Base-by-base conservation (phyloP, 2,329 filamentous ascomycete genomes). In the Volutella citrinella region DNA sequence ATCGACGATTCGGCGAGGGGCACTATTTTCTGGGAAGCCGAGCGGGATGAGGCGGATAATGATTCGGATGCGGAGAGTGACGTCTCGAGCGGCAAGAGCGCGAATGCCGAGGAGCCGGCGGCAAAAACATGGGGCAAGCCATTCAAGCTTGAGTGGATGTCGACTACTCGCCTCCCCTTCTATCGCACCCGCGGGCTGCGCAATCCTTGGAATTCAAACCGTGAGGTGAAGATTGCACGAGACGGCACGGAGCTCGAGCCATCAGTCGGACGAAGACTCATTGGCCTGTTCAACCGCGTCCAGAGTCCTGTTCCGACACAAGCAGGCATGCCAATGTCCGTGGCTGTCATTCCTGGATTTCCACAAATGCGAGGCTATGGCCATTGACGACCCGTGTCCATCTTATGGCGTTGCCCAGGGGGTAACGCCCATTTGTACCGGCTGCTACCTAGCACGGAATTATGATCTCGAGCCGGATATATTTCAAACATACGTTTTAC, bases 21-120 rank as follows among this genome's bases (percentile, higher is more conserved):
- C 0, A 96, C 90, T 0, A 95, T 96, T 24, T 97, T 97, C 54
- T 97, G 91, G 91, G 91, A 97, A 59, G 82, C 83, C 7, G 83
- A 91, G 30, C 62, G 70, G 19, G 76, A 78, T 1, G 80, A 80
- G 3, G 53, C 57, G 3, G 60, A 61, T 27, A 70, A 64, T 8
- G 65, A 65, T 14, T 50, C 51, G 5, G 73, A 74, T n/a, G 69
- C 70, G 5, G 61, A 63, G 17, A 61, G 59, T 22, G 64, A 65
- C 12, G 42, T 46, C 2, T 51, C 46, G 10, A 70, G 66, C 40
- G 54, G 55, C 32, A 62, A 55, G 43, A 66, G 65, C 51, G 55
- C 63, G 19, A 51, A 59, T 2, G 63, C 64, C n/a, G 70, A 72
- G 34, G 57, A 62, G 12, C 68, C 66, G 11, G 14, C 45, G 14